Base-by-base conservation (phyloP, 352 stramenopile genomes). In the Pythium oligandrum region DNA sequence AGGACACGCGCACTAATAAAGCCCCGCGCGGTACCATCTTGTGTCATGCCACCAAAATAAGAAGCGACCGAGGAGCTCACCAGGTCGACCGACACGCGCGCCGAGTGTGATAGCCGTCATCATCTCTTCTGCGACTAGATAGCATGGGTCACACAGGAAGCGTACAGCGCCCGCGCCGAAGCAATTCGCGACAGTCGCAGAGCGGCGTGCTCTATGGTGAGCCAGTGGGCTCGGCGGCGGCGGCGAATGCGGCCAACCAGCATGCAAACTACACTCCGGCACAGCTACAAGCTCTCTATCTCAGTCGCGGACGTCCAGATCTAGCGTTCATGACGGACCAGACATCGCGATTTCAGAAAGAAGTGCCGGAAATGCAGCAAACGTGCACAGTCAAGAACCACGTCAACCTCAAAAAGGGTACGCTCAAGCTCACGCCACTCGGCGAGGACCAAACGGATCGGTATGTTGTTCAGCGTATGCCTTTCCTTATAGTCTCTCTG, bases 261-360 rank as follows among this genome's bases (percentile, higher is more conserved):
- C 75, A 62, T 32, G 61, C 63, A 32, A 66, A 78, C 55, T 93
- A 92, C 77, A 91, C 84, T 37, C 80, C 77, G 9, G 80, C 76
- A 58, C 82, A 91, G 55, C 77, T 94, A 57, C 82, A 94, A 64
- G 82, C 84, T 34, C 65, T 94, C 49, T 94, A 93, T 57, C 52
- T 92, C 57, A 93, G 71, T 53, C 76, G 75, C 45, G 78, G 81
- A 1, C 71, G 84, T 2, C 79, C 82, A 0, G 84, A 94, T 59
- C 85, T 93, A 82, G 84, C 73, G 7, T 94, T 94, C 65, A 86
- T 94, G 67, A 85, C 81, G 39, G 82, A 88, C 59, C 78, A 94
- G 51, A 58, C 59, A 39, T 51, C 59, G 35, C 59, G 68, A 39
- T 42, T 68, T 4, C 64, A 66, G 5, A 63, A 82, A 36, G 76